Conservation (phyloP, 2,329 filamentous ascomycete genomes). For the Cladosporium sp. region DNA sequence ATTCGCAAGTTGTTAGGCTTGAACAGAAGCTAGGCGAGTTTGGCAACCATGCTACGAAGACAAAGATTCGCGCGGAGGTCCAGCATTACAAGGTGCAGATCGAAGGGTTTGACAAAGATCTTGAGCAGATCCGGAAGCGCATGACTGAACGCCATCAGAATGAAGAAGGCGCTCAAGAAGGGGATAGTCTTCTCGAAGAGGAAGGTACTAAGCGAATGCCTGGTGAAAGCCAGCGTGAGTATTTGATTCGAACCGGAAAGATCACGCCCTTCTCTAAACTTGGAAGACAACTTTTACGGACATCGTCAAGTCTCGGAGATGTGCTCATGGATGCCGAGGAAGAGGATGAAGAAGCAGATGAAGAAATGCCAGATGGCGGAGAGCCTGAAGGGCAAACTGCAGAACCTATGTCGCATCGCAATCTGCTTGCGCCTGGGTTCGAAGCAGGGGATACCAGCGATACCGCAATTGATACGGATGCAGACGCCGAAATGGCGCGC, state of each 20-base stretch:
- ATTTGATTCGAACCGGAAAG: conserved; percentile 90
- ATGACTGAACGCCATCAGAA: conserved; percentile 69
- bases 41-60: conserved; percentile 51
- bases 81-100: conserved; percentile 63
- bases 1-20: conserved; percentile 59
- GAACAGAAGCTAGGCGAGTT: conserved; percentile 55
- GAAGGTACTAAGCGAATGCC: conserved; percentile 59
- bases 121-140: conserved; percentile 73
- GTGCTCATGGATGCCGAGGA: conserved; percentile 79
- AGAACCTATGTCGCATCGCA: conserved; percentile 42
- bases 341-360: conserved; percentile 48
- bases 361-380: conserved; percentile 29
- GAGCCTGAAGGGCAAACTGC: conserved; percentile 22
- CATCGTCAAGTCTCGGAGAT: conserved; percentile 68
- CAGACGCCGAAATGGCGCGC: conserved; percentile 29
- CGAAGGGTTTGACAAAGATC: conserved; percentile 62
- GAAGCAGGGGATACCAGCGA: conserved; percentile 26
- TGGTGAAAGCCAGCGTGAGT: conserved; percentile 81
- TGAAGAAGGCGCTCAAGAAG: conserved; percentile 42
- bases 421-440: conserved; percentile 47
- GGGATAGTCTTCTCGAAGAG: conserved; percentile 32
- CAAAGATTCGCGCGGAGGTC: conserved; percentile 62
- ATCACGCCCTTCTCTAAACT: conserved; percentile 92
- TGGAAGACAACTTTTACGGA: conserved; percentile 58
- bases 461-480: conserved; percentile 17